These are phyloP conservation scores for Pseudocercospora fijiensis DNA, from an alignment of 2,329 filamentous ascomycete species.

Conservation along the genomic window DNA sequence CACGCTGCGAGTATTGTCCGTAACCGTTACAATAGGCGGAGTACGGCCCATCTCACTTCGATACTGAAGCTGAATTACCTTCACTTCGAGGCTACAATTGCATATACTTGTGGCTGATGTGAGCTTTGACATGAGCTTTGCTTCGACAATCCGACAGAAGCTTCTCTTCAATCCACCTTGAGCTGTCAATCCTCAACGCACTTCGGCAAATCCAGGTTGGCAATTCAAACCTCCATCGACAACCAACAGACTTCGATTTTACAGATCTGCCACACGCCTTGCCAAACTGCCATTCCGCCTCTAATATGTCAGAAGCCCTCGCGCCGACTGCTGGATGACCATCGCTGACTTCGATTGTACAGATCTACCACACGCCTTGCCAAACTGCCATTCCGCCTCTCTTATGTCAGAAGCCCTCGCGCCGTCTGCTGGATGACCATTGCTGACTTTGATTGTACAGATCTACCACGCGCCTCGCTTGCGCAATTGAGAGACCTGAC, in stretches of 20 bases:
- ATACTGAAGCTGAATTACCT: not conserved
- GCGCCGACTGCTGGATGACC: not conserved
- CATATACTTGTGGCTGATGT: not conserved
- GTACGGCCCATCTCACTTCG: no score
- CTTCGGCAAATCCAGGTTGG: no score
- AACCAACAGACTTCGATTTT: no score
- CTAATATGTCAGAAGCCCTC: not conserved
- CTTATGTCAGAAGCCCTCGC: not conserved
- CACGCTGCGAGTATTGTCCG: not conserved
- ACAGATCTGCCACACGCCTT: not conserved
- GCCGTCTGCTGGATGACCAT: not conserved
- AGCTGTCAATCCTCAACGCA: not conserved
- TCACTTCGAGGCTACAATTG: not conserved
- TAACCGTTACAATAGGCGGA: no score
- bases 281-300: not conserved
- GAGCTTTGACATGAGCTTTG: not conserved
- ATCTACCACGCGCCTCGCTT: not conserved
- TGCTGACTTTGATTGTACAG: not conserved
- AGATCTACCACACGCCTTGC: not conserved
- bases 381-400: not conserved
- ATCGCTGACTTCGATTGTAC: no score
- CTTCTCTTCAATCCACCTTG: not conserved
- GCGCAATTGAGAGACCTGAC: no score
- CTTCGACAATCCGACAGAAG: not conserved
- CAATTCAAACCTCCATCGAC: no score